phyloP scores from a whole-genome alignment of 345 rosid species.

The Dipteronia sinensis region DNA sequence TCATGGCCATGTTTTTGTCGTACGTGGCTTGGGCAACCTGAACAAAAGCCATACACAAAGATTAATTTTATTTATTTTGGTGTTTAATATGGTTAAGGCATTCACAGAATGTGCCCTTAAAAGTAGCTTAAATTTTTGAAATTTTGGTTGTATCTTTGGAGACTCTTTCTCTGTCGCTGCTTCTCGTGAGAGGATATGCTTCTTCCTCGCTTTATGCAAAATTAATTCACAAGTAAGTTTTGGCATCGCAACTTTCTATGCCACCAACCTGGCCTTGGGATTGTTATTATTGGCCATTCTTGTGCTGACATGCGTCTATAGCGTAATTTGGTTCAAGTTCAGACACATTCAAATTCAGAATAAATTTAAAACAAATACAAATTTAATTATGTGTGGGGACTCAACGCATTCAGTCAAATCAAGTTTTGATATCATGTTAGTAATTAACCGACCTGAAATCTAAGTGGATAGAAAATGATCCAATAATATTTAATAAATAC shows the following conservation, averaged over 20 bases:
- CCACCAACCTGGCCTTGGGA: conserved; percentile 4
- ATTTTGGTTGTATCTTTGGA: conserved; percentile 30
- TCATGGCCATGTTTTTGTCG: conserved; percentile 55
- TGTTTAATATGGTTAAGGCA: conserved; percentile 36
- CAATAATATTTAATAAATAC: too few species aligned
- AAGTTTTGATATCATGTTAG: too few species aligned
- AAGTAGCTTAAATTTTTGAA: conserved; percentile 18
- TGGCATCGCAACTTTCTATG: neutral
- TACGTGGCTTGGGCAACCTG: conserved; percentile 32
- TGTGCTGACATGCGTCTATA: neutral
- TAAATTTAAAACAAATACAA: too few species aligned
- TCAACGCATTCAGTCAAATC: too few species aligned
- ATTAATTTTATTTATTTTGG: conserved; percentile 29
- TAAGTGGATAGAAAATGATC: too few species aligned
- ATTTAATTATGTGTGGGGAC: too few species aligned
- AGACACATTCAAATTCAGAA: too few species aligned
- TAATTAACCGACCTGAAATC: too few species aligned
- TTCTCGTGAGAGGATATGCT: conserved; percentile 39
- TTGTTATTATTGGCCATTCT: neutral
- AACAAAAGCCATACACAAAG: conserved; percentile 39
- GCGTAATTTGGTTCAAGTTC: too few species aligned
- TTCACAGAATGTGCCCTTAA: conserved; percentile 37
- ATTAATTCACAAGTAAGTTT: neutral
- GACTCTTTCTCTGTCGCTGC: conserved; percentile 34
- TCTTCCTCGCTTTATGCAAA: conserved; percentile 20